Base-by-base conservation (phyloP, 75 land plant species). In the Ceratopteris richardii region DNA sequence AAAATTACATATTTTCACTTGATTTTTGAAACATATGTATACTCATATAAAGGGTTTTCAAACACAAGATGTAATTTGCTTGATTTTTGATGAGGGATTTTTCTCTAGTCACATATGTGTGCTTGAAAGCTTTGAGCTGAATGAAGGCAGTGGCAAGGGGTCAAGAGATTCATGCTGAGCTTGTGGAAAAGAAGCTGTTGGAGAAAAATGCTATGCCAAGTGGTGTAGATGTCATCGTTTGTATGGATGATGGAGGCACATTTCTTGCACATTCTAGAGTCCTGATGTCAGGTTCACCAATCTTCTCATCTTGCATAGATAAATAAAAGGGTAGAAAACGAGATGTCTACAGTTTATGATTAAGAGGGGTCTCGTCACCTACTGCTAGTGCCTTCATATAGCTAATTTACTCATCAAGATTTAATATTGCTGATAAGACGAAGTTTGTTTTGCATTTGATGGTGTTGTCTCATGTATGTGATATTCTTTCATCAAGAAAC, bases 401-500 rank as follows among this genome's bases (percentile, higher is more conserved):
- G 29, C 21, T 42, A 18, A 25, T 56, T 0, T 48, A 11, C 31
- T 63, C 26, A 42, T 58, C 26, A 33, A 46, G 98, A 48, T 93
- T 63, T 65, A 84, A 93, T 19, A 52, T 58, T 37, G 87, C 76
- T 1, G 84, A 82, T 24, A 78, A 85, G 90, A 70, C 85, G 52
- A 73, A 80, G 44, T 80, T 66, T 75, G 80, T 60, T 16, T 67
- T 81, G 23, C 89, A 80, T 52, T 63, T 93, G 61, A 53, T 93
- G 64, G 82, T 77, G 42, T 61, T 93, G 54, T 83, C 96, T 19
- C 98, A 93, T 61, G 71, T 62, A 12, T 93, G 62, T 48, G 41
- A 54, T 0, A 66, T 89, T 41, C 90, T 29, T 69, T 75, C 2
- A 70, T 88, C 47, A 93, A 89, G 56, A 66, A 66, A 20, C 50